Conservation (phyloP, 139 green algal genomes). For the Yamagishiella unicocca region DNA sequence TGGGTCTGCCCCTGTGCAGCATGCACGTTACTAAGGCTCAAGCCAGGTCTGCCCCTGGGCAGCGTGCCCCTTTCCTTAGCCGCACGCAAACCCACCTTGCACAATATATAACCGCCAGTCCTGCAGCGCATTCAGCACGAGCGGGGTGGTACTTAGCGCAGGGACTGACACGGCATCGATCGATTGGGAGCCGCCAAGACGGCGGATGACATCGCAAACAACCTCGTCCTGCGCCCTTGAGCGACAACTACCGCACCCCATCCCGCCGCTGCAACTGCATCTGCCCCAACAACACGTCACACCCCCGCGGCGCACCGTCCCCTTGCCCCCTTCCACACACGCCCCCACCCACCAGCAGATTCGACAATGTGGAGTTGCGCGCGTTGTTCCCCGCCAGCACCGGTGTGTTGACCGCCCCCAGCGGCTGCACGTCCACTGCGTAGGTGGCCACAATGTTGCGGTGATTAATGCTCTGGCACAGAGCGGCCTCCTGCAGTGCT, state of each 20-base stretch:
- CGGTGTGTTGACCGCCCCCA: constrained; percentile 26
- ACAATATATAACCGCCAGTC: constrained; percentile 63
- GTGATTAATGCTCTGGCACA: constrained; percentile 55
- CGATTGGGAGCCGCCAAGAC: too few relatives aligned
- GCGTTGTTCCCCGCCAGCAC: neutral
- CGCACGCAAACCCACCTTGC: constrained; percentile 10
- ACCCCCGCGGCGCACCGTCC: neutral
- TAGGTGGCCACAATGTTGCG: constrained; percentile 48
- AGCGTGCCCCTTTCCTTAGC: too few relatives aligned
- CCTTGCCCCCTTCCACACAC: too few relatives aligned
- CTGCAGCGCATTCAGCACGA: neutral
- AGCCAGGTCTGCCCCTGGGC: too few relatives aligned
- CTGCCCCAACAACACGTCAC: neutral
- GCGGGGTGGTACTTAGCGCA: too few relatives aligned
- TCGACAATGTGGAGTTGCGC: constrained; percentile 9
- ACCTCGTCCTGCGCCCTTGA: too few relatives aligned
- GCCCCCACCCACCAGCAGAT: constrained; percentile 17
- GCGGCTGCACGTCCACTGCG: constrained; percentile 37
- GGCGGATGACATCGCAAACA: too few relatives aligned
- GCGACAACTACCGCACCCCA: too few relatives aligned
- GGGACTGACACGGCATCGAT: neutral
- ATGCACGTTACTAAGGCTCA: too few relatives aligned
- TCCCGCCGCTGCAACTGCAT: too few relatives aligned
- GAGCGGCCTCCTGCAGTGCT: constrained; percentile 50
- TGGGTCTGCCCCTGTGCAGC: too few relatives aligned